Base-by-base conservation (phyloP, 768 basidiomycete genomes). In the Kwoniella newhampshirensis region DNA sequence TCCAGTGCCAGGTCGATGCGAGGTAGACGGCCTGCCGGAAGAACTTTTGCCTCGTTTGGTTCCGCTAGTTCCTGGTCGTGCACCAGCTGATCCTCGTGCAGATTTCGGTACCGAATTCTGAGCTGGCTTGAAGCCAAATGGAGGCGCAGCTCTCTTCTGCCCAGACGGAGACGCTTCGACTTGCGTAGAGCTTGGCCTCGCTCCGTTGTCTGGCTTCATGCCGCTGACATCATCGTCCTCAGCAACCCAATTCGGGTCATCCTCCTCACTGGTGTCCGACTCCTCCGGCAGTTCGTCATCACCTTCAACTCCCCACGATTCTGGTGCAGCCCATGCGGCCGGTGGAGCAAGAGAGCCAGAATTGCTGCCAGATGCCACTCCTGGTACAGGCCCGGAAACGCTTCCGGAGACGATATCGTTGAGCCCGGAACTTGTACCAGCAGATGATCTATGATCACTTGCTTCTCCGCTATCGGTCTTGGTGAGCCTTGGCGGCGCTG, bases 311-410 rank as follows among this genome's bases (percentile, higher is more conserved):
- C 79, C 80, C 80, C 80, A 80, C 21, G 77, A 78, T 60, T 80
- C 80, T 1, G 80, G 80, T 7, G 79, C 79, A 75, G 56, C 80
- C 81, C 65, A 81, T 60, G 49, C 79, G 77, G 70, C 81, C 80
- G 43, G 79, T 26, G 57, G 56, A 20, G 51, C 41, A 42, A 23
- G 21, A 23, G n/a, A 23, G 17, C 21, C 41, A n/a, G n/a, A 5
- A 42, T n/a, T n/a, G 41, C 41, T 42, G 8, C n/a, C 41, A 32
- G 32, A 42, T 8, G 41, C 41, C 21, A 23, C 18, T 8, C n/a
- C 41, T 23, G 17, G 41, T 6, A 23, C 41, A 8, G 17, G 41
- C 6, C 18, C 17, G 8, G 41, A 32, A 13, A 32, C 13, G 32
- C 32, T 32, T 6, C 32, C 32, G 13, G 32, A 32, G 13, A 32